phyloP scores from a whole-genome alignment of 164 flowering plant species.

The Pachysandra terminalis region DNA sequence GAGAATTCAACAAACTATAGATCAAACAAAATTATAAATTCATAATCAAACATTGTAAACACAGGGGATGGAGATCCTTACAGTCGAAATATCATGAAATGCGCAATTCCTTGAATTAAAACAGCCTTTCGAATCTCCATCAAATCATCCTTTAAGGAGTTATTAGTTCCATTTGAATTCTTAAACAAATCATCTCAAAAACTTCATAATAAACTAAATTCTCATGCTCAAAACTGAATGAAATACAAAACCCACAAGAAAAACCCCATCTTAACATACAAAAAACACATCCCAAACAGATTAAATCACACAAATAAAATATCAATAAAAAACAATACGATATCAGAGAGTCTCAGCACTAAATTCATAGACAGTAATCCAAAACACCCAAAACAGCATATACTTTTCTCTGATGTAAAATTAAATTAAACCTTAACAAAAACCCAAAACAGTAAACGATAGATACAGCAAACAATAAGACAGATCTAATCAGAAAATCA shows the following conservation, averaged over 20 bases:
- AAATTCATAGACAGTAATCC: not conserved
- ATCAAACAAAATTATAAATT: no score
- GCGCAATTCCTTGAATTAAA: no score
- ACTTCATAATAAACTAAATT: not conserved
- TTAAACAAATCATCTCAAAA: not conserved
- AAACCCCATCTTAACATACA: not conserved
- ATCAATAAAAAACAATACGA: not conserved
- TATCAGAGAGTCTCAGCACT: not conserved
- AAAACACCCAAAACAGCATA: not conserved
- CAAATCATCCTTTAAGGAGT: no score
- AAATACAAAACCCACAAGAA: not conserved
- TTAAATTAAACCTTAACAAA: slow-evolving; percentile 22
- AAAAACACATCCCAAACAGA: not conserved
- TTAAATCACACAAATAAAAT: no score
- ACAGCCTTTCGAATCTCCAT: no score
- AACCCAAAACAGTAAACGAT: slow-evolving; percentile 1
- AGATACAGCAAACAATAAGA: not conserved
- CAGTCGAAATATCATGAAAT: not conserved
- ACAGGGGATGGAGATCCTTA: not conserved
- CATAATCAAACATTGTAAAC: no score
- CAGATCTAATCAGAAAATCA: not conserved
- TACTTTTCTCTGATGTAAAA: slow-evolving; percentile 5
- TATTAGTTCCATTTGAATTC: not conserved
- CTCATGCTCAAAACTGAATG: no score
- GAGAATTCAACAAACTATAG: no score